These are phyloP conservation scores for Trichosporon ovoides DNA, from an alignment of 1,284 basidiomycete genomes.

Conservation along the genomic window DNA sequence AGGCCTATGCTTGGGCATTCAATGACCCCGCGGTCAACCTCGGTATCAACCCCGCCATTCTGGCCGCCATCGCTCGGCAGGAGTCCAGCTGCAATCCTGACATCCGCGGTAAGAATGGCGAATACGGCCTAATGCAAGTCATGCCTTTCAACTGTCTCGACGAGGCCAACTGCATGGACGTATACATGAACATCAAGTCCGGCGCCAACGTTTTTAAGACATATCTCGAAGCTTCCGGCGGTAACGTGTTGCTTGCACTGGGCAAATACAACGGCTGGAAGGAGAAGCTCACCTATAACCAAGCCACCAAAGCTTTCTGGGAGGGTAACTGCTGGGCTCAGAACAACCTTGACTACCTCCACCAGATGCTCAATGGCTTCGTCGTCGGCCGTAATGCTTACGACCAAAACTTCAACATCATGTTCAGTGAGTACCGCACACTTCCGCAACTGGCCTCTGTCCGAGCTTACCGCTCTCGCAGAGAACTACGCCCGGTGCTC, in stretches of 20 bases:
- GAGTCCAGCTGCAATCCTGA: slow-evolving; percentile 66
- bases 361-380: slow-evolving; percentile 71
- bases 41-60: slow-evolving; percentile 55
- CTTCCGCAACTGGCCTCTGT: background rate
- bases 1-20: background rate
- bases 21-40: slow-evolving; percentile 45
- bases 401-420: background rate
- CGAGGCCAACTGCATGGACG: slow-evolving; percentile 52
- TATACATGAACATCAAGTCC: slow-evolving; percentile 57
- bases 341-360: slow-evolving; percentile 58
- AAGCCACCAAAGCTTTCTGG: background rate
- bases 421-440: slow-evolving; percentile 7
- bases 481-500: background rate
- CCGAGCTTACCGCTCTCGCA: background rate
- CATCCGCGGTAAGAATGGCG: slow-evolving; percentile 69
- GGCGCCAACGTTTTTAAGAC: slow-evolving; percentile 29
- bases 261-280: slow-evolving; percentile 78
- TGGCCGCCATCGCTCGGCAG: slow-evolving; percentile 80
- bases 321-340: slow-evolving; percentile 58
- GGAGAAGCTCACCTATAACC: slow-evolving; percentile 55
- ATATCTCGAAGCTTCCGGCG: slow-evolving; percentile 49
- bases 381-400: slow-evolving; percentile 1
- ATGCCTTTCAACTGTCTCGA: slow-evolving; percentile 69
- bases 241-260: slow-evolving; percentile 59
- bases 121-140: slow-evolving; percentile 79